phyloP scores from a whole-genome alignment of 257 asterid species.

The Lantana camara region DNA sequence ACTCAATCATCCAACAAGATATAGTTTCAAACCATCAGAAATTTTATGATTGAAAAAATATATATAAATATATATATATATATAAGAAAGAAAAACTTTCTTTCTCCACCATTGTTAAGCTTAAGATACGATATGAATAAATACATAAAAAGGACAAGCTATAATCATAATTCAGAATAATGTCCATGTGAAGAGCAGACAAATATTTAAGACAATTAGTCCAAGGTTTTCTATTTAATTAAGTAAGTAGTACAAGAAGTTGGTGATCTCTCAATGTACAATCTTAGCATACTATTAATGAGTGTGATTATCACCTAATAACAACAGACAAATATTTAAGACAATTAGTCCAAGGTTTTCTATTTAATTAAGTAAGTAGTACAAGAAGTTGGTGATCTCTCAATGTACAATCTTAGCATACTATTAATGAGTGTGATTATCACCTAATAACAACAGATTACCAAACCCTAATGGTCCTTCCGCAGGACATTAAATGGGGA shows the following conservation, averaged over 20 bases:
- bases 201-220: background rate
- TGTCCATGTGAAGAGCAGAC: too few relatives aligned
- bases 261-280: conserved; percentile 22
- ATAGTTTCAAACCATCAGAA: background rate
- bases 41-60: background rate
- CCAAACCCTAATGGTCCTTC: conserved; percentile 34
- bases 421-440: conserved; percentile 23
- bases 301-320: conserved; percentile 33
- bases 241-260: conserved; percentile 23
- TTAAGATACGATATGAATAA: conserved; percentile 19
- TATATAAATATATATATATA: background rate
- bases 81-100: background rate
- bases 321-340: background rate
- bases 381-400: conserved; percentile 30
- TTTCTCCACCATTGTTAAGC: conserved; percentile 1
- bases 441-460: conserved; percentile 41
- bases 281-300: conserved; percentile 25
- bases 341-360: conserved; percentile 12
- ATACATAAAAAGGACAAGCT: background rate
- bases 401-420: conserved; percentile 8
- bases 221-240: conserved; percentile 18
- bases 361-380: conserved; percentile 15
- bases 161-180: conserved; percentile 7
- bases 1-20: background rate
- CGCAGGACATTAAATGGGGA: background rate